A percentile compares a stretch with the other conserved stretches of the same genome.
phyloP scores from a whole-genome alignment of 2,329 filamentous ascomycete species.

The Sporothrix curviconia region DNA sequence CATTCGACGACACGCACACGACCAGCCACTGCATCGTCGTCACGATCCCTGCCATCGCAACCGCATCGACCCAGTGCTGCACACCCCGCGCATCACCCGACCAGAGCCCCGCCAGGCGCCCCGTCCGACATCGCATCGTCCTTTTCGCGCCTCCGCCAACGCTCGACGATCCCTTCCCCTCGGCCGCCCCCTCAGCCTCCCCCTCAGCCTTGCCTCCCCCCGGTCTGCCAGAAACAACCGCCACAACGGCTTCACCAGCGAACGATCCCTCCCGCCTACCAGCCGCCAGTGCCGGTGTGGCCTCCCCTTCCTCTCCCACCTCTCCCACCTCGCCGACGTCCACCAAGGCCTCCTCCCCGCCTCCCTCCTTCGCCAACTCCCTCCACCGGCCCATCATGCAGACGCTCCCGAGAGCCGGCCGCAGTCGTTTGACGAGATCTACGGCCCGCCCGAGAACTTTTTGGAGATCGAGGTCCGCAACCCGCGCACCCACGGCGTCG shows the following conservation, averaged over 20 bases:
- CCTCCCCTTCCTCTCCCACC: slow-evolving; percentile 19
- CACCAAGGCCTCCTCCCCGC: slow-evolving; percentile 30
- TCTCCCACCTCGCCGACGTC: not conserved
- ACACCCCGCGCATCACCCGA: not conserved
- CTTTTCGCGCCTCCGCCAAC: too few relatives aligned
- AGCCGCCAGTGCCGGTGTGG: slow-evolving; percentile 20
- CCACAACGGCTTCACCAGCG: slow-evolving; percentile 38
- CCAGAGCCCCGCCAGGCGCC: not conserved
- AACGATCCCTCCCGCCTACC: slow-evolving; percentile 29
- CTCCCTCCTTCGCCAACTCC: slow-evolving; percentile 30
- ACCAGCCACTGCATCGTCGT: not conserved
- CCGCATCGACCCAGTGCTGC: too few relatives aligned
- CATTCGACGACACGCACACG: not conserved
- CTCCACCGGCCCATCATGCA: slow-evolving; percentile 39
- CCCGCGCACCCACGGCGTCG: slow-evolving; percentile 89
- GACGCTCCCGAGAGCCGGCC: slow-evolving; percentile 68
- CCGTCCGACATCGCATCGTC: not conserved
- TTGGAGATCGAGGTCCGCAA: slow-evolving; percentile 96
- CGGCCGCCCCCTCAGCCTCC: not conserved
- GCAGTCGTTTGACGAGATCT: slow-evolving; percentile 98
- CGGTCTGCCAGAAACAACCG: slow-evolving; percentile 22
- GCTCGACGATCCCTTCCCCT: too few relatives aligned
- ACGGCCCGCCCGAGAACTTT: slow-evolving; percentile 97
- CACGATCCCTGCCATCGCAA: not conserved
- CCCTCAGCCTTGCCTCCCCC: not conserved